Percentiles rank a stretch among this genome's conserved stretches.
These are phyloP conservation scores for Gastrolobium villosum DNA, from an alignment of 306 rosid species.

Conservation along the genomic window DNA sequence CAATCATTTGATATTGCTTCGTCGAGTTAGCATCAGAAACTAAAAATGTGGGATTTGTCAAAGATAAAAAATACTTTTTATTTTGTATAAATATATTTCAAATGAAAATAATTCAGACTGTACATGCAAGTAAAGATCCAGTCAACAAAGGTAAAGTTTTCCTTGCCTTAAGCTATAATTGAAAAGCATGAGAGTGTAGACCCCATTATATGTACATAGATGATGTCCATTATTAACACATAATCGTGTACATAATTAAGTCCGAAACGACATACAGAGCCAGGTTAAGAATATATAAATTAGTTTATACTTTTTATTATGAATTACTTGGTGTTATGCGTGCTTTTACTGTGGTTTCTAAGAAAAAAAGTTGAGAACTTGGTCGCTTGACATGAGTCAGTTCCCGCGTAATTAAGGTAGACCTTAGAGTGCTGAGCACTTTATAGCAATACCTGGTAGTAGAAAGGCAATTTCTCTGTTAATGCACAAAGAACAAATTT, in stretches of 20 bases:
- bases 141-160: conserved; percentile 47
- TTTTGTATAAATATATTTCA: neutral
- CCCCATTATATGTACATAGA: conserved; percentile 27
- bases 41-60: conserved; percentile 24
- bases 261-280: neutral
- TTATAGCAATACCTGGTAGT: neutral
- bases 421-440: conserved; percentile 24
- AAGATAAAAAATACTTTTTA: neutral
- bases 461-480: conserved; percentile 13
- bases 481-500: neutral
- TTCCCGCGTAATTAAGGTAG: conserved; percentile 43
- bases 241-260: conserved; percentile 3
- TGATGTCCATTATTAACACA: conserved; percentile 27
- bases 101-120: neutral
- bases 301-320: neutral
- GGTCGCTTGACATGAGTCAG: conserved; percentile 39
- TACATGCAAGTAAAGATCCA: conserved; percentile 1
- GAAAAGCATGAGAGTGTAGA: conserved; percentile 39
- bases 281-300: neutral
- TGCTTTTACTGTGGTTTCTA: conserved; percentile 19
- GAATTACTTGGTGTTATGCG: neutral
- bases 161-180: neutral
- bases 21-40: neutral
- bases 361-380: conserved; percentile 6
- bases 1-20: neutral